Conservation (phyloP, 164 flowering plant species). For the Vitis vinifera region ASM3070453v1 NC_081806.1:19847501-19848000, state of each 20-base stretch:
- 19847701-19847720: conserved; percentile 62
- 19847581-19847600: conserved; percentile 50
- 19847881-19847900: background rate
- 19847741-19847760: background rate
- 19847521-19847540: conserved; percentile 61
- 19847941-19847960: too few species aligned
- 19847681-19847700: conserved; percentile 52
- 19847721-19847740: conserved; percentile 46
- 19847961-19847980: too few species aligned
- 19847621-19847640: conserved; percentile 57
- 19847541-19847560: conserved; percentile 67
- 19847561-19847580: conserved; percentile 62
- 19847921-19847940: too few species aligned
- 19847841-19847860: background rate
- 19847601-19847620: conserved; percentile 79
- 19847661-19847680: conserved; percentile 49
- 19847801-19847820: background rate
- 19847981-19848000: too few species aligned
- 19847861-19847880: background rate
- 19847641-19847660: conserved; percentile 62
- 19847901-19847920: background rate
- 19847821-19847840: background rate
- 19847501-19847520: conserved; percentile 75
- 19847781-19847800: background rate
- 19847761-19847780: background rate